Conservation (phyloP, 352 stramenopile genomes). For the Phytophthora boehmeriae region DNA sequence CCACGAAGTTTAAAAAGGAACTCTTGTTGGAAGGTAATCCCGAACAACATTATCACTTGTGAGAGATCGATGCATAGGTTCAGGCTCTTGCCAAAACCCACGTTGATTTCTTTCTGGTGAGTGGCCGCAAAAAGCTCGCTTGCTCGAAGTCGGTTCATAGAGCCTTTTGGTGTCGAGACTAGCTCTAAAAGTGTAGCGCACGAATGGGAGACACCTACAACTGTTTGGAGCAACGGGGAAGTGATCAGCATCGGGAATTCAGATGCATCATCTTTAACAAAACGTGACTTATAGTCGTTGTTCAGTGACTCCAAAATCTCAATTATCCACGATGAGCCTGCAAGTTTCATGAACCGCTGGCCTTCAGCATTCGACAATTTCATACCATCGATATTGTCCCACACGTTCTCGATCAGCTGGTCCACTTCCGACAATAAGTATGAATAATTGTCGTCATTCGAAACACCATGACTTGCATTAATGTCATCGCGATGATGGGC, state of each 20-base stretch:
- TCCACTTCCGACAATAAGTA: conserved; percentile 16
- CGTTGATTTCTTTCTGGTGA: conserved; percentile 9
- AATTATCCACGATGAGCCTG: conserved; percentile 53
- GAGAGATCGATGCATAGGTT: conserved; percentile 27
- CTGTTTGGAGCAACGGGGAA: conserved; percentile 20
- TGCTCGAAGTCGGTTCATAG: conserved; percentile 51
- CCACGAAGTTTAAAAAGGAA: conserved; percentile 38
- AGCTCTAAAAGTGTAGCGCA: conserved; percentile 43
- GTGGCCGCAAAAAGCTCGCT: conserved; percentile 25
- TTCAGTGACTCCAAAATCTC: conserved; percentile 19
- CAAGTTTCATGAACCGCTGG: conserved; percentile 58
- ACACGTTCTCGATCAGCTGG: conserved; percentile 25
- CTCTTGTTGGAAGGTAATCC: conserved; percentile 37
- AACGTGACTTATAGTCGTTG: neutral
- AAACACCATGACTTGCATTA: neutral
- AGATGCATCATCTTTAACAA: neutral
- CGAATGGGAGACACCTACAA: conserved; percentile 30
- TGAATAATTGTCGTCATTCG: neutral
- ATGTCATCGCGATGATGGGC: neutral
- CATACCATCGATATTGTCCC: conserved; percentile 35
- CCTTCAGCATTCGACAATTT: conserved; percentile 70
- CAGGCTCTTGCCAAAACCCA: conserved; percentile 12
- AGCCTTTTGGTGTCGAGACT: conserved; percentile 53
- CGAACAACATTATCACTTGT: conserved; percentile 31
- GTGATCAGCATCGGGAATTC: conserved; percentile 11